Evolutionary conservation across 345 rosid species (phyloP), one percentile per base, ranked within the genome.

Genomic region (Camelina sativa): DNA sequence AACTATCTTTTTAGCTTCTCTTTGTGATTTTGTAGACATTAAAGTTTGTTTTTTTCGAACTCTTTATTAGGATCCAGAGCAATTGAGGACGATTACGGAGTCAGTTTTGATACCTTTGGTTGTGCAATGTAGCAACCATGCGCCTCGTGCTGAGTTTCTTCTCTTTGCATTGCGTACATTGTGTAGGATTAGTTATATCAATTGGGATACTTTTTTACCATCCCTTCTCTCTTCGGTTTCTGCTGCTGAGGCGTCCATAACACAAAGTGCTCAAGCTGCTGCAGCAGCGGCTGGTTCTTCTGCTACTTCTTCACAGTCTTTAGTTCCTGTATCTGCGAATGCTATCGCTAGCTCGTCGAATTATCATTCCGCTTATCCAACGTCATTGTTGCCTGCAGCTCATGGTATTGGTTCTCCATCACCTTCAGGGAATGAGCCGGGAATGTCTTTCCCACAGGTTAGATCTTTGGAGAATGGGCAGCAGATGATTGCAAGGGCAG

Each of bases 101-200:
- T 82, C 94, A 34, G 87, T 90, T 59, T 83, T 92, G 76, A 88
- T 90, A 83, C 82, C 89, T 74, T 72, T 90, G 82, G 98, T 90
- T 67, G 80, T 86, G 74, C 90, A 81, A 78, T 92, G 94, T 62
- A 85, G 96, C 76, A 77, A 79, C 74, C 99, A 95, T 80, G 97
- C 88, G 48, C 97, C 97, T 15, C 79, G 92, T 41, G 92, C 99
- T 8, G 98, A 92, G 57, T 95, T 95, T 82, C 89, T 95, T 63
- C 96, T 95, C 63, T 95, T 92, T 87, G 88, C 97, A 40, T 76
- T 92, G 59, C 91, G 87, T 78, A 86, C 86, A 70, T 84, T 95
- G 78, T 86, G 88, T 67, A 75, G 83, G 35, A 85, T 86, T 41
- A 89, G 92, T 38, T 91, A 83, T 84, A 84, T 95, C 71, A 95